Evolutionary conservation across 352 stramenopile genomes (phyloP).

Genomic region (Phytopythium delawarense): DNA sequence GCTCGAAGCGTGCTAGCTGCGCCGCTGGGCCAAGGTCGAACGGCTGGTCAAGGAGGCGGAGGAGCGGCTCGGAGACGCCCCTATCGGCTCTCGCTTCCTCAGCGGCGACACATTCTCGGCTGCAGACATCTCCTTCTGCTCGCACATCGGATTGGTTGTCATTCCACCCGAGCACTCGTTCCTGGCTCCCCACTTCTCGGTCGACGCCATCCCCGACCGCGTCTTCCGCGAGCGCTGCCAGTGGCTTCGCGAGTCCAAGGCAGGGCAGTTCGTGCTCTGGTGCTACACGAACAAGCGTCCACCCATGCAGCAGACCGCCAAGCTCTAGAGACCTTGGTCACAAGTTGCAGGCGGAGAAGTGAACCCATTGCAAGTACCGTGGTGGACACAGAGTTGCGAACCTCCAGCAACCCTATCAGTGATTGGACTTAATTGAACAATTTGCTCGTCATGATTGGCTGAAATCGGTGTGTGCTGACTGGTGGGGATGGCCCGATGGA

Average conservation of each 20-base stretch:
- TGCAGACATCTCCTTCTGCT: slow-evolving; percentile 49
- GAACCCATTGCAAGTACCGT: neutral
- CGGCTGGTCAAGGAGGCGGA: slow-evolving; percentile 16
- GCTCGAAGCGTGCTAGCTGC: slow-evolving; percentile 19
- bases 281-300: slow-evolving; percentile 53
- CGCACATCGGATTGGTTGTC: slow-evolving; percentile 40
- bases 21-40: slow-evolving; percentile 22
- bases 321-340: slow-evolving; percentile 7
- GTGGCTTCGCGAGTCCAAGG: slow-evolving; percentile 28
- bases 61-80: slow-evolving; percentile 28
- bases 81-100: slow-evolving; percentile 34
- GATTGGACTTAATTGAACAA: neutral
- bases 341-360: neutral
- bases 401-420: neutral
- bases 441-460: neutral
- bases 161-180: slow-evolving; percentile 33
- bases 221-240: slow-evolving; percentile 26
- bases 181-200: slow-evolving; percentile 26
- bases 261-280: slow-evolving; percentile 40
- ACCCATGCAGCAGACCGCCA: slow-evolving; percentile 7
- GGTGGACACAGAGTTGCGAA: neutral
- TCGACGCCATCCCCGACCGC: slow-evolving; percentile 14
- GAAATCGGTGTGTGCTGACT: neutral
- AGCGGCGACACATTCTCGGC: slow-evolving; percentile 35
- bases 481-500: neutral